Percentiles rank a stretch among this genome's conserved stretches.
phyloP scores from a whole-genome alignment of 106 monocot species.

The Hemerocallis citrina region DNA sequence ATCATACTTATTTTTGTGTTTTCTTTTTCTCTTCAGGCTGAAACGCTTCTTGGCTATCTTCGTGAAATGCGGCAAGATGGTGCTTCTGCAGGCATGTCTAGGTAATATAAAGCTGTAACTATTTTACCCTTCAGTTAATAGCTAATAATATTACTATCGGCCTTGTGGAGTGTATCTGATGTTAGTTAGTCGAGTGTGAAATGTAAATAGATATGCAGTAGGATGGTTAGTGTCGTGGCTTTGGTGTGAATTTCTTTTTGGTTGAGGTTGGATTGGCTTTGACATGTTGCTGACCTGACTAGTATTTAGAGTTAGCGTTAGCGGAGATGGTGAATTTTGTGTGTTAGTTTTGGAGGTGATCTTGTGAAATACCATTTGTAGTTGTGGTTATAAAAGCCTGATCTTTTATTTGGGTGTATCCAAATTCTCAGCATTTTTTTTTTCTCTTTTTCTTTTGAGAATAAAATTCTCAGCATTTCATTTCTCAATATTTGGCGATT shows the following conservation, averaged over 20 bases:
- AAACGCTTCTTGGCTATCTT: constrained; percentile 65
- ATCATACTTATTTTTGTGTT: not conserved
- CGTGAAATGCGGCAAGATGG: constrained; percentile 62
- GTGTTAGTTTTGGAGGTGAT: not conserved
- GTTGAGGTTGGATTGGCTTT: constrained; percentile 9
- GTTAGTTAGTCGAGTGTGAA: constrained; percentile 1
- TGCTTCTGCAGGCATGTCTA: constrained; percentile 5
- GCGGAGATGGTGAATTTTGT: not conserved
- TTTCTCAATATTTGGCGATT: not conserved
- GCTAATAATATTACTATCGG: constrained; percentile 1
- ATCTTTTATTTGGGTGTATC: not conserved
- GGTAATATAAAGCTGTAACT: not conserved
- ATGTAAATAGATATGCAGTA: not conserved
- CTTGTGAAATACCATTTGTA: not conserved
- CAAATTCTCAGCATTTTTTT: too few relatives aligned
- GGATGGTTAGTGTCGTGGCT: constrained; percentile 1
- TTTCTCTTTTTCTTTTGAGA: too few relatives aligned
- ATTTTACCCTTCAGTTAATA: not conserved
- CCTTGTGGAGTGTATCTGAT: not conserved
- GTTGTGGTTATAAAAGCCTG: not conserved
- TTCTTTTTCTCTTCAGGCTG: constrained; percentile 58
- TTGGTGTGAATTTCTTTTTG: constrained; percentile 8
- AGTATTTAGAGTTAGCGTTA: not conserved
- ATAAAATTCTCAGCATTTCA: not conserved
- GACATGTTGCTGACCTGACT: not conserved